Percentiles rank a stretch among this genome's conserved stretches.
These are phyloP conservation scores for Ophiostoma australiae DNA, from an alignment of 2,329 filamentous ascomycete genomes.

Conservation along the genomic window DNA sequence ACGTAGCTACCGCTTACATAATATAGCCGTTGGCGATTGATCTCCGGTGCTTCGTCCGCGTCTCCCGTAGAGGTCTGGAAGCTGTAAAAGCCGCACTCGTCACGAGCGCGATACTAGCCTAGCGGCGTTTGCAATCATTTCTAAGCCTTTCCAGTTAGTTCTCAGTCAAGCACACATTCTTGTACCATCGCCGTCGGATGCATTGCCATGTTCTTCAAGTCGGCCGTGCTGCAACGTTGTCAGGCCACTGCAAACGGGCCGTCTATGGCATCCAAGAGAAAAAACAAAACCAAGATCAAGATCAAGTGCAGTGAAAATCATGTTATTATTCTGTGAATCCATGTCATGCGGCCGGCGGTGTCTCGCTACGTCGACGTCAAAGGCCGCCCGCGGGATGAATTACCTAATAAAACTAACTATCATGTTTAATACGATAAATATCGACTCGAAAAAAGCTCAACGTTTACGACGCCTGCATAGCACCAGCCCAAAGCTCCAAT, in stretches of 20 bases:
- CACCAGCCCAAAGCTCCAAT: background rate
- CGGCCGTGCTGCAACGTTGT: slow-evolving; percentile 4
- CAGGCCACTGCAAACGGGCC: slow-evolving; percentile 11
- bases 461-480: background rate
- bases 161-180: background rate
- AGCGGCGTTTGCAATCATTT: background rate
- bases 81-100: slow-evolving; percentile 1
- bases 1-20: background rate
- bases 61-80: background rate
- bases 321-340: background rate
- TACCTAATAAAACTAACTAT: background rate
- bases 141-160: background rate
- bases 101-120: slow-evolving; percentile 1
- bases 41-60: background rate
- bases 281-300: background rate
- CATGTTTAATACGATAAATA: background rate
- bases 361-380: background rate
- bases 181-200: background rate
- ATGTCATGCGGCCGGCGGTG: background rate
- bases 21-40: background rate
- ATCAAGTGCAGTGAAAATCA: background rate
- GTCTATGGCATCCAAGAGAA: background rate
- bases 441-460: slow-evolving; percentile 1
- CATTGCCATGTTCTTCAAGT: background rate
- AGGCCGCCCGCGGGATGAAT: background rate